phyloP scores from a whole-genome alignment of 176 grass and related monocot genomes.

The Hyparrhenia diplandra region DNA sequence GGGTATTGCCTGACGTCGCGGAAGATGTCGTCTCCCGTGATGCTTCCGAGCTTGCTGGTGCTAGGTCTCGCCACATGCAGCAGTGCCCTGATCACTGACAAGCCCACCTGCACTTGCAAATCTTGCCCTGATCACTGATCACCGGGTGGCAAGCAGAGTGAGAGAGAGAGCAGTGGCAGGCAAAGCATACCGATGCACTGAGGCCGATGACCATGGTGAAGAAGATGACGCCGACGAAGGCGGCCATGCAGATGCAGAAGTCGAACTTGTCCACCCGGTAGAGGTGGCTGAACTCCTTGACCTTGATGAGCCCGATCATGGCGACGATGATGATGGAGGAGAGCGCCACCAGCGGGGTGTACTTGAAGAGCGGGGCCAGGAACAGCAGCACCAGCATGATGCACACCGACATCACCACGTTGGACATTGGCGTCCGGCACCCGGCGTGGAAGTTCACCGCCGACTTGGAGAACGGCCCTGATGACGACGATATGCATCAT shows the following conservation, averaged over 20 bases:
- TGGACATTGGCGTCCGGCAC: conserved; percentile 81
- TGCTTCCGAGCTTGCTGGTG: conserved; percentile 74
- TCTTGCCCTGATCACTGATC: no score
- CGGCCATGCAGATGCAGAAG: conserved; percentile 87
- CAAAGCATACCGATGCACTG: conserved; percentile 52
- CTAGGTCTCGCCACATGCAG: conserved; percentile 72
- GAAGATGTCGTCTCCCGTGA: conserved; percentile 57
- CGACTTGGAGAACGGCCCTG: conserved; percentile 95
- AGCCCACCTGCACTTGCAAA: conserved; percentile 70
- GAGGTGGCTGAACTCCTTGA: conserved; percentile 64
- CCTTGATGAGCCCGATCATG: conserved; percentile 90
- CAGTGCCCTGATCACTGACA: conserved; percentile 75
- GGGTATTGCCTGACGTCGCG: conserved; percentile 73
- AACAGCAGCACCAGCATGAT: conserved; percentile 93
- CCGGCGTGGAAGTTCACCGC: conserved; percentile 96
- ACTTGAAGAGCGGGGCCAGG: conserved; percentile 92
- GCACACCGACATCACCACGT: conserved; percentile 89
- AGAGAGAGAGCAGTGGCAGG: neutral
- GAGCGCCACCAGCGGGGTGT: conserved; percentile 83
- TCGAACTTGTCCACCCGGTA: conserved; percentile 97
- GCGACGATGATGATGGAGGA: conserved; percentile 83
- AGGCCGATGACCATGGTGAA: conserved; percentile 94
- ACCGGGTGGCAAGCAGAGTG: neutral
- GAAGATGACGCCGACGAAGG: conserved; percentile 74
- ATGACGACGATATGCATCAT: neutral